Base-by-base conservation (phyloP, 768 basidiomycete genomes). In the Multifurca ochricompacta region DNA sequence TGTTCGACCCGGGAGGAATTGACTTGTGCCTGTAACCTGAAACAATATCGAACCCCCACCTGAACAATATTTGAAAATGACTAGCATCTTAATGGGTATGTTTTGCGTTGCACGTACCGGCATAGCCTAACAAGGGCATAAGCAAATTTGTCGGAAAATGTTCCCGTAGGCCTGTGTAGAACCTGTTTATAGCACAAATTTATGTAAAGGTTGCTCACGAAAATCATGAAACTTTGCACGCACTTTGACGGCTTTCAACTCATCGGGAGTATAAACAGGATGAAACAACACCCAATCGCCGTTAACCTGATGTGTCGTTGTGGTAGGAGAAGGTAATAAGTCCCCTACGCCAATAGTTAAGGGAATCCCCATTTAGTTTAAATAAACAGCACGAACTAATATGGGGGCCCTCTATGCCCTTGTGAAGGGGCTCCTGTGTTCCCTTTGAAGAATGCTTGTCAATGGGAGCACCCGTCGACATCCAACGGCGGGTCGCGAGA, bases 241-340 rank as follows among this genome's bases (percentile, higher is more conserved):
- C 63, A 86, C 88, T 68, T 87, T 73, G 14, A 90, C 88, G 13
- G 87, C 77, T 59, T 72, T 81, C 46, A 91, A 66, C 64, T 91
- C 90, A 34, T 80, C 80, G 16, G 71, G 67, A 6, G 87, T 80
- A 67, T 97, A 97, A 2, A 95, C 92, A 0, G 94, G 94, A 65
- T 95, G 91, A 66, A 92, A 91, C 2, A 96, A 71, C 10, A 95
- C 91, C 91, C 92, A 96, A 62, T 89, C 87, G 2, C 88, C 88
- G 6, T 58, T 64, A 36, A 68, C 35, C 11, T 54, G 37, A 30
- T 48, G 19, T 19, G 45, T 18, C 2, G 36, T 73, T 76, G 44
- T 3, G 19, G 44, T 27, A 27, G 44, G 42, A 6, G 48, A n/a
- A 25, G 53, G 48, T 4, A 44, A 35, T 9, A 55, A 11, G 37